Conservation (phyloP, 2,329 filamentous ascomycete genomes). For the Cladophialophora exuberans region DNA sequence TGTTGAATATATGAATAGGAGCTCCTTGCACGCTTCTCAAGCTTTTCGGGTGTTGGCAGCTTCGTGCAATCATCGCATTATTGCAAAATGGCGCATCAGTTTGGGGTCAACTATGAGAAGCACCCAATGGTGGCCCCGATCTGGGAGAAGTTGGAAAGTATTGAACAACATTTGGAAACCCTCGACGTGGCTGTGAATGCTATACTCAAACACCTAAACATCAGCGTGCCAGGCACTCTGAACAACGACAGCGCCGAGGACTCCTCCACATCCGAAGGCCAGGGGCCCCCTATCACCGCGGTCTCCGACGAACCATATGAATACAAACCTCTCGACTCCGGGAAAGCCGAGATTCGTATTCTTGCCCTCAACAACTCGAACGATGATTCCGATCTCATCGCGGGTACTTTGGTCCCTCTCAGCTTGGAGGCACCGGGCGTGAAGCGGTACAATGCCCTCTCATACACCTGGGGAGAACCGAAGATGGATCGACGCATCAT, state of each 20-base stretch:
- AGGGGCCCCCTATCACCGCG: too few relatives aligned
- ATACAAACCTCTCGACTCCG: conserved; percentile 9
- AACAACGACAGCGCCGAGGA: neutral
- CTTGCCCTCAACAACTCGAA: conserved; percentile 3
- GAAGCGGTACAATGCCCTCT: conserved; percentile 15
- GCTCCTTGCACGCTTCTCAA: too few relatives aligned
- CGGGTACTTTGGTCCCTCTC: neutral
- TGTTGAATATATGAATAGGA: too few relatives aligned
- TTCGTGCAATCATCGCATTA: neutral
- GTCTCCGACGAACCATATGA: neutral
- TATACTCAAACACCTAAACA: conserved; percentile 9
- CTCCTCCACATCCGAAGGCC: neutral
- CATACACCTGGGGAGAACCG: conserved; percentile 13
- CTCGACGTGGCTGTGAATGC: conserved; percentile 6
- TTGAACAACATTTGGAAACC: conserved; percentile 10
- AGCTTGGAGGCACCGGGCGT: neutral
- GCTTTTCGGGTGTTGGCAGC: too few relatives aligned
- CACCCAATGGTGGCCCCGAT: conserved; percentile 11
- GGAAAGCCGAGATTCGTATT: conserved; percentile 7
- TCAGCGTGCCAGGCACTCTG: neutral
- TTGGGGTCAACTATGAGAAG: conserved; percentile 7
- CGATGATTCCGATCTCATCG: conserved; percentile 2
- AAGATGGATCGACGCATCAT: conserved; percentile 4
- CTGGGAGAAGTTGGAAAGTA: conserved; percentile 4
- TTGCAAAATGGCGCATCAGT: neutral